phyloP scores from a whole-genome alignment of 164 flowering plant genomes.

The Vitis labrusca region DNA sequence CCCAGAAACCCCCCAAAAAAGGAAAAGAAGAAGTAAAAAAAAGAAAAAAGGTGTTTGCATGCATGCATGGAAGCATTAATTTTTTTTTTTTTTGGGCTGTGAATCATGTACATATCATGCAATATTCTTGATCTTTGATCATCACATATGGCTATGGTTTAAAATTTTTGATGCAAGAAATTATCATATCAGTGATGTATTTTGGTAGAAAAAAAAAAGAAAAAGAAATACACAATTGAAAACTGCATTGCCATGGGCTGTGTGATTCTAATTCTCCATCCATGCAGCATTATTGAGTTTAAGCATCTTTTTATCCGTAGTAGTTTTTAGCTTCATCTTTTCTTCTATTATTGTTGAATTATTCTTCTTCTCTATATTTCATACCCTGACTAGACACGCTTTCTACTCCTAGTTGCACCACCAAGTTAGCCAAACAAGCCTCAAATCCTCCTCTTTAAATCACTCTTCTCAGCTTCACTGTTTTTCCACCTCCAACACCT shows the following conservation, averaged over 20 bases:
- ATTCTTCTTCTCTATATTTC: constrained; percentile 24
- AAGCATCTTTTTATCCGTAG: constrained; percentile 48
- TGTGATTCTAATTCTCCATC: constrained; percentile 59
- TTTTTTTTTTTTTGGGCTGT: no score
- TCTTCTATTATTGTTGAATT: constrained; percentile 39
- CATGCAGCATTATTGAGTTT: constrained; percentile 50
- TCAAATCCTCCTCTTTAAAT: constrained; percentile 30
- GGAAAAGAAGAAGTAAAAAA: no score
- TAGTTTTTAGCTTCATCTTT: constrained; percentile 26
- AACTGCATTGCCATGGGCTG: constrained; percentile 10
- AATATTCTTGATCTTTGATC: no score
- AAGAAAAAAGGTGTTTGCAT: no score
- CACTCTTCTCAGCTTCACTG: neutral
- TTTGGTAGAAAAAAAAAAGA: neutral
- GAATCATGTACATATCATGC: no score
- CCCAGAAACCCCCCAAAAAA: no score
- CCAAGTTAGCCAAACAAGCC: constrained; percentile 6
- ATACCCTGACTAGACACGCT: constrained; percentile 32
- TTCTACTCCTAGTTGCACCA: constrained; percentile 44
- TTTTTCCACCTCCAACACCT: neutral
- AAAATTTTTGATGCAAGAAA: no score
- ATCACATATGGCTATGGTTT: no score
- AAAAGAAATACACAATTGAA: constrained; percentile 5
- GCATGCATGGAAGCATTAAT: no score
- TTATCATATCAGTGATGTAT: neutral